These are phyloP conservation scores for Conticribra weissflogii DNA, from an alignment of 108 stramenopile species.

Conservation along the genomic window DNA sequence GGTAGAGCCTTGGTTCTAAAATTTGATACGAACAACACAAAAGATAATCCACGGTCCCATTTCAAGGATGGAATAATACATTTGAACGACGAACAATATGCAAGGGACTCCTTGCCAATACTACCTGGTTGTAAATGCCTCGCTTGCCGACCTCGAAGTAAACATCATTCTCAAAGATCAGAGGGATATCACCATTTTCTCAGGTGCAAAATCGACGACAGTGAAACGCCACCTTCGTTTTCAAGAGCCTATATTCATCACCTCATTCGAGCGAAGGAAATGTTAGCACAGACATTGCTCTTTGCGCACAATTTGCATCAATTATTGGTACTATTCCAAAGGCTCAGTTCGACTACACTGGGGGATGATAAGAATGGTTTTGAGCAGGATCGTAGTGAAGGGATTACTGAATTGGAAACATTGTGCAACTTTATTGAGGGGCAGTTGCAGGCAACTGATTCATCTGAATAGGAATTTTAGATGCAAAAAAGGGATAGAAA, in stretches of 20 bases:
- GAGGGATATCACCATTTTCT: slow-evolving; percentile 27
- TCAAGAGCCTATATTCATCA: slow-evolving; percentile 84
- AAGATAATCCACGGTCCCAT: neutral
- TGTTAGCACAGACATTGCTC: slow-evolving; percentile 81
- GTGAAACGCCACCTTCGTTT: slow-evolving; percentile 21
- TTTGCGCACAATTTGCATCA: slow-evolving; percentile 87
- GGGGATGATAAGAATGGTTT: too few species aligned
- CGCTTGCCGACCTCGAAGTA: slow-evolving; percentile 42
- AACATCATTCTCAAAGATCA: neutral
- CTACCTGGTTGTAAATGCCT: slow-evolving; percentile 63
- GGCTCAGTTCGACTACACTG: too few species aligned
- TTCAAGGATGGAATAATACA: slow-evolving; percentile 52
- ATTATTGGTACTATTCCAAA: too few species aligned
- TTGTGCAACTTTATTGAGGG: too few species aligned
- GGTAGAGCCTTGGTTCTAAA: slow-evolving; percentile 33
- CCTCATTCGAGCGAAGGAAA: slow-evolving; percentile 76
- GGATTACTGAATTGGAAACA: too few species aligned
- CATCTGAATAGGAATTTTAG: too few species aligned
- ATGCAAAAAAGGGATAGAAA: too few species aligned
- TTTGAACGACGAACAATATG: slow-evolving; percentile 51
- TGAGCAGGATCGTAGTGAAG: too few species aligned
- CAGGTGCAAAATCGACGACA: neutral
- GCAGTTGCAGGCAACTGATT: too few species aligned
- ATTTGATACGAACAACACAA: neutral
- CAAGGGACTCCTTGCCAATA: slow-evolving; percentile 56